Evolutionary conservation across 1,139 yeast species (phyloP).

Genomic region (Geotrichum fermentans): DNA sequence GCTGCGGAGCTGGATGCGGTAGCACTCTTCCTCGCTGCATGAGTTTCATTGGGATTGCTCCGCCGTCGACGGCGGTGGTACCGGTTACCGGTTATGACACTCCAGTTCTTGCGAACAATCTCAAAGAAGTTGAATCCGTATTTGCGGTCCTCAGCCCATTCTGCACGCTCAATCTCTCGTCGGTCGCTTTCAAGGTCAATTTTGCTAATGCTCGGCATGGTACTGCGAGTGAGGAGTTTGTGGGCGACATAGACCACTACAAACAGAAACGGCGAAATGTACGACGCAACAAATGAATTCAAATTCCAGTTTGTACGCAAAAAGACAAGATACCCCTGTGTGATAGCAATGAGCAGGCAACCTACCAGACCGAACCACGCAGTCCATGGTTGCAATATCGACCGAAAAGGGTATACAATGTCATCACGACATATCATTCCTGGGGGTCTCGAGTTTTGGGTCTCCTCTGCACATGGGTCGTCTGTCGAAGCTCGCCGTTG

Average conservation of each 20-base stretch:
- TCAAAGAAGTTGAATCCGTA: constrained; percentile 22
- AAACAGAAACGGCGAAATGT: constrained; percentile 59
- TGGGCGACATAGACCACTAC: constrained; percentile 52
- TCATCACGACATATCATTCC: constrained; percentile 30
- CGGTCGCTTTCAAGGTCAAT: constrained; percentile 76
- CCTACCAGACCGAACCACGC: constrained; percentile 65
- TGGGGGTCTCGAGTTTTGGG: background rate
- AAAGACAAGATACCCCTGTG: constrained; percentile 66
- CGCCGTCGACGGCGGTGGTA: constrained; percentile 8
- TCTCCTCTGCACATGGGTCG: constrained; percentile 35
- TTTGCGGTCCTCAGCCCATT: constrained; percentile 39
- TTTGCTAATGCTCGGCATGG: constrained; percentile 49
- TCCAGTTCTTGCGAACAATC: constrained; percentile 13
- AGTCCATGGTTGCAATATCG: constrained; percentile 72
- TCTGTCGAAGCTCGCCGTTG: constrained; percentile 40
- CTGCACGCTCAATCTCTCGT: constrained; percentile 49
- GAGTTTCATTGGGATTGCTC: background rate
- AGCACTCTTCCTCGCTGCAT: too few species aligned
- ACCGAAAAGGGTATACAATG: constrained; percentile 59
- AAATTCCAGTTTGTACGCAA: constrained; percentile 58
- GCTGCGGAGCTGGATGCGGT: too few species aligned
- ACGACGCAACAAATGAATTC: constrained; percentile 60
- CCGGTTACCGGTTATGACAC: constrained; percentile 13
- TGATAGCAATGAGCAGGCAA: constrained; percentile 50
- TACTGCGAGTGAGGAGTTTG: constrained; percentile 51